Evolutionary conservation across 1,284 basidiomycete species (phyloP).

Genomic region (Cystobasidium sp.): DNA sequence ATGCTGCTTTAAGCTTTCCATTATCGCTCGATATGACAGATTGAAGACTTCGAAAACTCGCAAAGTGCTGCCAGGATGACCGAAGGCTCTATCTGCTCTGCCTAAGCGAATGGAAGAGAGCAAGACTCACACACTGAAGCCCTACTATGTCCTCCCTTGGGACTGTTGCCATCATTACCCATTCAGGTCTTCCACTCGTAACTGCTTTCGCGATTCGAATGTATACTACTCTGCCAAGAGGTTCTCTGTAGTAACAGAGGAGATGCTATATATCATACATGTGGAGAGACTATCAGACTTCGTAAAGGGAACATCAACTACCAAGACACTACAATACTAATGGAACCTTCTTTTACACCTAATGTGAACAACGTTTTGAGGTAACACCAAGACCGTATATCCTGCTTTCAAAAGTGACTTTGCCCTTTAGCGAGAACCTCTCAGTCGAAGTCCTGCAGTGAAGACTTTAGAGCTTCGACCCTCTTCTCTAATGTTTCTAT

Average conservation of each 20-base stretch:
- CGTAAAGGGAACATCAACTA: not conserved
- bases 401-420: not conserved
- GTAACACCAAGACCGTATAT: not conserved
- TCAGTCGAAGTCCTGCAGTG: conserved; percentile 13
- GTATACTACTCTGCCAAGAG: no score
- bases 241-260: no score
- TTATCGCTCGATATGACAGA: not conserved
- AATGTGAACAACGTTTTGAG: not conserved
- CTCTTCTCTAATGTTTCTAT: conserved; percentile 23
- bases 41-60: not conserved
- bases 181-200: not conserved
- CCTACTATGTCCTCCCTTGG: not conserved
- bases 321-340: not conserved
- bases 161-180: not conserved
- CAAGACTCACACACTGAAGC: not conserved
- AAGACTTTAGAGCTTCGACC: conserved; percentile 11
- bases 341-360: not conserved
- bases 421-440: not conserved
- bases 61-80: conserved; percentile 12
- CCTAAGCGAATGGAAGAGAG: no score
- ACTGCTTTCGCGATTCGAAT: no score
- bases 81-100: not conserved
- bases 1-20: not conserved
- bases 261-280: no score
- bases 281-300: no score